A percentile compares a stretch with the other conserved stretches of the same genome.
These are phyloP conservation scores for Physcia stellaris DNA, from an alignment of 495 filamentous ascomycete genomes.

Conservation along the genomic window DNA sequence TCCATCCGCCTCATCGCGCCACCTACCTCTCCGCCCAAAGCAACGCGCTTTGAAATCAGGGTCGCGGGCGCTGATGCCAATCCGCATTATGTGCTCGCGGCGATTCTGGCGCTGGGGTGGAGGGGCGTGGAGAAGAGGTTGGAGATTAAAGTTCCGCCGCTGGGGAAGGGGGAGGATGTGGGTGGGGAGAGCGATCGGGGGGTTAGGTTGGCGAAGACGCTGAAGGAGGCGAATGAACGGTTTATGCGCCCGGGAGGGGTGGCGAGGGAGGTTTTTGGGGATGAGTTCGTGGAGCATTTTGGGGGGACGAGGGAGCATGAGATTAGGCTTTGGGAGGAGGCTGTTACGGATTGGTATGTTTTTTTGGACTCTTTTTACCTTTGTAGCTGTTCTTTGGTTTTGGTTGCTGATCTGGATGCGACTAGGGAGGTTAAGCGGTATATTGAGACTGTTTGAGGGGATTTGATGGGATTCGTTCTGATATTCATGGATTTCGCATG, in stretches of 20 bases:
- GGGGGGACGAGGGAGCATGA: constrained; percentile 89
- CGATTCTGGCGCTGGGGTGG: constrained; percentile 75
- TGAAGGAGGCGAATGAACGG: constrained; percentile 66
- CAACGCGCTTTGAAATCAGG: constrained; percentile 83
- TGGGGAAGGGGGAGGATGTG: constrained; percentile 71
- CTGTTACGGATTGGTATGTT: constrained; percentile 81
- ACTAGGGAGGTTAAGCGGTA: constrained; percentile 53
- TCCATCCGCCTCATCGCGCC: constrained; percentile 82
- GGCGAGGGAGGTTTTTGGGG: constrained; percentile 81
- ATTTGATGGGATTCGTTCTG: no score
- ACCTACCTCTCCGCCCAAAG: constrained; percentile 65
- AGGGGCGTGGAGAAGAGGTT: constrained; percentile 83
- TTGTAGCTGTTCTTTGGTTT: no score
- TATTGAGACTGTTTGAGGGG: constrained; percentile 51
- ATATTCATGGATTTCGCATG: no score
- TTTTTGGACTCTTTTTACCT: neutral
- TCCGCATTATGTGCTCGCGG: constrained; percentile 73
- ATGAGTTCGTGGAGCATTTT: constrained; percentile 93
- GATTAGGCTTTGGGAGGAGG: constrained; percentile 81
- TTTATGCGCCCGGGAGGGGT: constrained; percentile 67
- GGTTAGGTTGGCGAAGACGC: constrained; percentile 59
- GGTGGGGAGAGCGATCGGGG: constrained; percentile 46
- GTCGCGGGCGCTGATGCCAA: constrained; percentile 88
- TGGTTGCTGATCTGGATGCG: constrained; percentile 7
- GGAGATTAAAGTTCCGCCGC: constrained; percentile 64